Percentiles rank a stretch among this genome's conserved stretches.
Conservation (phyloP, 495 filamentous ascomycete genomes). For the Staphylotrichum longicolle region DNA sequence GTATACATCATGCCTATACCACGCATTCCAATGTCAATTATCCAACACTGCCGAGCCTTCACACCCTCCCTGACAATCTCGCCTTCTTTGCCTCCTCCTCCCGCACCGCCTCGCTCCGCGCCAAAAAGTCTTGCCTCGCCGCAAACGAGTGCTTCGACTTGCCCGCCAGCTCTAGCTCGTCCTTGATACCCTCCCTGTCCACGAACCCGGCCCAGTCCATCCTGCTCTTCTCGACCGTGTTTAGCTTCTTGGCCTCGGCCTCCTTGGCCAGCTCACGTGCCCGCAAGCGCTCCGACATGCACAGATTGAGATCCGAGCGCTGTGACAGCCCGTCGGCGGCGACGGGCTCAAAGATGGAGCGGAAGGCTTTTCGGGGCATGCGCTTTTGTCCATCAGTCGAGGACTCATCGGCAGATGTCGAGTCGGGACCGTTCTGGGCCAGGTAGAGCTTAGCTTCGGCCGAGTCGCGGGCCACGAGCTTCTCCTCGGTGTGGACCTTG, state of each 20-base stretch:
- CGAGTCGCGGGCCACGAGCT: constrained; percentile 71
- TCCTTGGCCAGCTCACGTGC: constrained; percentile 40
- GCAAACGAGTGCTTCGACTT: constrained; percentile 81
- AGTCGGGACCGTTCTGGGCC: constrained; percentile 39
- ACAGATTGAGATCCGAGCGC: constrained; percentile 53
- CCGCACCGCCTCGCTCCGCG: constrained; percentile 68
- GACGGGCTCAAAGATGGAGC: constrained; percentile 80
- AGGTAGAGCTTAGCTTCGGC: constrained; percentile 80
- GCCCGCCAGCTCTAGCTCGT: constrained; percentile 81
- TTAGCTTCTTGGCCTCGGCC: constrained; percentile 75
- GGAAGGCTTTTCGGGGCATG: constrained; percentile 66
- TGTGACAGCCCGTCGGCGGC: constrained; percentile 41
- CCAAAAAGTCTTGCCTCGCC: constrained; percentile 85
- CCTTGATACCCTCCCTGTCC: constrained; percentile 85
- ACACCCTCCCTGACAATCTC: constrained; percentile 53
- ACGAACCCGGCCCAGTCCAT: constrained; percentile 96
- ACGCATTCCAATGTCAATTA: too few relatives aligned
- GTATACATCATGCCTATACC: too few relatives aligned
- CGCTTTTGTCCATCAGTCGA: constrained; percentile 40
- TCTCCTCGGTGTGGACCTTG: constrained; percentile 76
- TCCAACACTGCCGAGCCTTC: constrained; percentile 2
- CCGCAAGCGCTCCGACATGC: constrained; percentile 40
- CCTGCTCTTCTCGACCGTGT: constrained; percentile 91
- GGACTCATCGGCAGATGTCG: constrained; percentile 29
- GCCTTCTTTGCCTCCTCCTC: constrained; percentile 71